Evolutionary conservation across 768 basidiomycete species (phyloP), one percentile per base, ranked within the genome.

Genomic region (Tylopilus sp.): DNA sequence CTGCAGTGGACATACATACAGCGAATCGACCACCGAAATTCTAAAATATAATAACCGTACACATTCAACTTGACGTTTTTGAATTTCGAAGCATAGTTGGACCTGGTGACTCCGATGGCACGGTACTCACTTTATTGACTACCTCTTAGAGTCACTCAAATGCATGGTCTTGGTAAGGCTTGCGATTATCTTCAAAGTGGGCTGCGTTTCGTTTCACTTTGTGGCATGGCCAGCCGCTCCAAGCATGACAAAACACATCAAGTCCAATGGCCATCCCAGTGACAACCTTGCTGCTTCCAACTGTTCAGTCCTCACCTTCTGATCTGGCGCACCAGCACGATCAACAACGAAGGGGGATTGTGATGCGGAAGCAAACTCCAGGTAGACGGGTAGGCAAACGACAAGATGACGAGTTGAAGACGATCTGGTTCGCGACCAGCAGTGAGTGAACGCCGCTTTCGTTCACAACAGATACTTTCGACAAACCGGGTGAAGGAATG

Each of bases 361-460:
- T 40, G 23, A n/a, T 23, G 48, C 21, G 23, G 50, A 22, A 3
- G 15, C 15, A 10, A 30, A 42, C 12, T 31, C 17, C 59, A 90
- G 78, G 60, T 75, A 91, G 45, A 94, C 72, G 48, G 92, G 77
- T 0, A 90, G 92, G 56, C 89, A 75, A n/a, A 83, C 78, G 70
- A 94, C 78, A 90, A 75, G n/a, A 83, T 79, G 70, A 94, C 78
- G 71, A 93, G 92, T 0, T 28, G 26, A 98, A 77, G 31, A 85
- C 76, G 47, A 95, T 94, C 66, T 97, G 94, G 3, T 83, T 90
- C 2, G 78, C 81, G 39, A 98, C 86, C 18, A 98, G 82, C 26
- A 95, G 78, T 2, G 80, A 70, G 62, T 86, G 79, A 53, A 95
- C 76, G 3, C 93, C 94, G 3, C 61, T 56, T 30, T 78, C 70